Evolutionary conservation across 768 basidiomycete genomes (phyloP), one percentile per base, ranked within the genome.

Genomic region (Coprinopsis marcescibilis): DNA sequence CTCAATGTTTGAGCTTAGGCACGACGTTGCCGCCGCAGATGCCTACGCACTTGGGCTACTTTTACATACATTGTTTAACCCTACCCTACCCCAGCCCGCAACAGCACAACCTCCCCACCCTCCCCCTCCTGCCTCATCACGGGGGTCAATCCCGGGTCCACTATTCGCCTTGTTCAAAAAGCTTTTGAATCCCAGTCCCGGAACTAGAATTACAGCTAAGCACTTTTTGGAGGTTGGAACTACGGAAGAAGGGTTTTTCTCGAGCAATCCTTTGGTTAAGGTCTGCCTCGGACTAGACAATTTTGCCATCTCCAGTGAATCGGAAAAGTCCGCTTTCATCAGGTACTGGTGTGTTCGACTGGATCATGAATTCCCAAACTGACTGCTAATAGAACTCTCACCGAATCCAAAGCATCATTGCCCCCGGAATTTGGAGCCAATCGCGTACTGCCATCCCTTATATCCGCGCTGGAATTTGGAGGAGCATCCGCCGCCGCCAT

Each of bases 31-130:
- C 34, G 80, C 79, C 10, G 75, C 83, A 48, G 96, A 99, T 64
- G 78, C 87, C 10, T 98, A 97, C 62, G 81, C 86, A 1, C 75
- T 98, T 7, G 93, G 92, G 14, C 70, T 98, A 7, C 76, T 98
- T 42, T 72, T 95, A 20, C 87, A 92, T 64, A 67, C 78, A 10
- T 73, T 92, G 13, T 98, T 97, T 73, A 98, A 97, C 63, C 89
- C 90, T 1, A 68, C 75, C 0, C 75, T 80, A n/a, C 84, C 85
- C 8, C 71, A 76, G 4, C 85, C 85, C 5, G 71, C 81, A 1
- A 85, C 81, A 2, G 69, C 70, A 21, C 77, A 79, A 36, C 84
- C 80, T 1, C 92, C 83, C 5, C 89, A 85, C 62, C 80, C 76
- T n/a, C 82, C 85, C 0, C 90, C 87, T 10, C 67, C 77, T n/a